Conservation (phyloP, 805 yeast genomes). For the Komagataella pastoris region DNA sequence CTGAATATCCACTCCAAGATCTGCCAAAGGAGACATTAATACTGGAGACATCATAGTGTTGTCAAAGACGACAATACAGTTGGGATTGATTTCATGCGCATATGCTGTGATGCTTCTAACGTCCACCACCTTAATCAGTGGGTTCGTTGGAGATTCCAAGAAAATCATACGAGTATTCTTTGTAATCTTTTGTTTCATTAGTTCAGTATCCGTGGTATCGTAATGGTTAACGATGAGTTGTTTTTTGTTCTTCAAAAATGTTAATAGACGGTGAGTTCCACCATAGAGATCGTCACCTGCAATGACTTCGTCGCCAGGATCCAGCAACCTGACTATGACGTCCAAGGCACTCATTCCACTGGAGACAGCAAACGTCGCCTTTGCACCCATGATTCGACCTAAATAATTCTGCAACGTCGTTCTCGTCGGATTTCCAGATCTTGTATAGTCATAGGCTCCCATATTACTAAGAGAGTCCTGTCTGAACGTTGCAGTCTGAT, state of each 20-base stretch:
- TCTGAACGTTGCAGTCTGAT: conserved; percentile 92
- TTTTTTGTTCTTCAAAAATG: conserved; percentile 51
- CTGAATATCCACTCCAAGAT: conserved; percentile 79
- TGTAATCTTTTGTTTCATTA: conserved; percentile 43
- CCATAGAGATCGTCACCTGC: conserved; percentile 96
- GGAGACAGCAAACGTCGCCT: conserved; percentile 66
- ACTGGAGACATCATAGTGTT: conserved; percentile 97
- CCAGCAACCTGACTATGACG: conserved; percentile 60
- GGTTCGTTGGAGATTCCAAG: conserved; percentile 89
- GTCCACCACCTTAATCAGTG: conserved; percentile 80
- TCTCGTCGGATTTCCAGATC: conserved; percentile 93
- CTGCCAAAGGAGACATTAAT: conserved; percentile 62
- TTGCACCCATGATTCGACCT: conserved; percentile 68
- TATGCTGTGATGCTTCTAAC: conserved; percentile 49
- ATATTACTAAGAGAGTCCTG: conserved; percentile 57
- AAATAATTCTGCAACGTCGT: conserved; percentile 66
- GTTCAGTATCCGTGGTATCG: conserved; percentile 65
- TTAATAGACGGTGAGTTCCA: conserved; percentile 79
- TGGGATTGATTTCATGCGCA: conserved; percentile 58
- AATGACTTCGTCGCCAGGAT: conserved; percentile 80
- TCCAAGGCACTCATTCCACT: conserved; percentile 93
- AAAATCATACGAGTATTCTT: conserved; percentile 61
- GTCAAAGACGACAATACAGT: conserved; percentile 70
- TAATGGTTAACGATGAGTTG: conserved; percentile 59
- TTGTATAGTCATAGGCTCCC: conserved; percentile 78